Base-by-base conservation (phyloP, 371 early-diverging fungal genomes). In the Zopfochytrium polystomum region DNA sequence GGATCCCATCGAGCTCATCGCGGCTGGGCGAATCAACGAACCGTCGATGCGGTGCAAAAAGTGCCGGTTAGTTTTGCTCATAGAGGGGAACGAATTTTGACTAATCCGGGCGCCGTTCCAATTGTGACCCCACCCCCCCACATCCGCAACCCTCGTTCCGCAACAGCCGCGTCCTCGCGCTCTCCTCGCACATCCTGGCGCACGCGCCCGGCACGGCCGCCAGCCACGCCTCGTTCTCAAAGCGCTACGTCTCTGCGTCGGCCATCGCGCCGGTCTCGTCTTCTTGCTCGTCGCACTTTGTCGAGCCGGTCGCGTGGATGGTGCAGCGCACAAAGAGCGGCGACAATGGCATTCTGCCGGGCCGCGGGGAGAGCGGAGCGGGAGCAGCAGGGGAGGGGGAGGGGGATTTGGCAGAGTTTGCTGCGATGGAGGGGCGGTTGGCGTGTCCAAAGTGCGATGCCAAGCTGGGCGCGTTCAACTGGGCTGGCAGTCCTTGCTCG, bases 281-380 rank as follows among this genome's bases (percentile, higher is more conserved):
- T 11, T 23, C 51, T 4, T 93, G 93, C 68, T 84, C 87, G 3
- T 85, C 87, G 5, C 84, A 87, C 64, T 92, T 91, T 73, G 79
- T 90, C 43, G 93, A 93, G 66, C 90, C 90, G 4, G 86, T 90
- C 82, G 86, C 86, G 57, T 92, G 92, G 92, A 86, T 91, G 60
- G n/a, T n/a, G n/a, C n/a, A n/a, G n/a, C n/a, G n/a, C n/a, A n/a
- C n/a, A n/a, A n/a, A n/a, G n/a, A n/a, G n/a, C n/a, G n/a, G n/a
- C n/a, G n/a, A n/a, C n/a, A 70, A 78, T 5, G 85, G 79, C 5
- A 55, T 73, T 9, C 66, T 76, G 9, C 82, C 82, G 38, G 85
- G 86, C 6, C n/a, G n/a, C n/a, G n/a, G n/a, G n/a, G n/a, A n/a
- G n/a, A n/a, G n/a, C n/a, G n/a, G n/a, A n/a, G n/a, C n/a, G n/a